Evolutionary conservation across 768 basidiomycete species (phyloP), one percentile per base, ranked within the genome.

Genomic region (Serendipita sp.): DNA sequence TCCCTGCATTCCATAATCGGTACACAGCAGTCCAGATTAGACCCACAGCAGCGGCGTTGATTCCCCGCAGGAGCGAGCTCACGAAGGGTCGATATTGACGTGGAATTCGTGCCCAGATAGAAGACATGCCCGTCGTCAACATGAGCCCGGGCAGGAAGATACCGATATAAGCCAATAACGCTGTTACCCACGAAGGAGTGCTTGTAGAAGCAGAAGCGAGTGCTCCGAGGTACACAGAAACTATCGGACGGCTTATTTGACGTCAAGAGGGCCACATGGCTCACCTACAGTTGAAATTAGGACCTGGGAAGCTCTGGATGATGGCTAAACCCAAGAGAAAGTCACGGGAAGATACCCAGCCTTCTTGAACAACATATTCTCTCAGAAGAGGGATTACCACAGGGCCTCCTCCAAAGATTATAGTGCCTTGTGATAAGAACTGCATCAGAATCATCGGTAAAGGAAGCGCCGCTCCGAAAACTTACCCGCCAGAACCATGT

Each of bases 381-480:
- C 79, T 73, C 15, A 82, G 72, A 3, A 82, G 74, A 10, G 81
- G 81, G 66, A 82, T 79, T 38, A 83, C 81, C 8, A 83, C 82
- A 1, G 82, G 81, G 44, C 82, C 82, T 13, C 81, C 82, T 34
- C 78, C 48, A 51, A 51, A 51, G 7, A 51, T 51, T 18, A 51
- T 51, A 18, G 48, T 51, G 5, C 48, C 48, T 51, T 13, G 37
- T 18, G 34, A 41, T 37, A 34, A 11, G 24, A 24, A 65, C 45
- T 16, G 47, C 32, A 38, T 51, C 24, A 15, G 24, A 24, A 15
- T 15, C 18, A 37, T 45, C 45, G 16, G 35, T 24, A 7, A 51
- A n/a, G 38, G 13, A 3, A 4, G 16, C 15, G 53, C 10, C n/a
- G 60, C 45, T 8, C 71, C 80, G 65, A 80, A 79, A 45, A 80